These are phyloP conservation scores for Choanephora cucurbitarum DNA, from an alignment of 371 early-diverging fungal genomes.

Conservation along the genomic window DNA sequence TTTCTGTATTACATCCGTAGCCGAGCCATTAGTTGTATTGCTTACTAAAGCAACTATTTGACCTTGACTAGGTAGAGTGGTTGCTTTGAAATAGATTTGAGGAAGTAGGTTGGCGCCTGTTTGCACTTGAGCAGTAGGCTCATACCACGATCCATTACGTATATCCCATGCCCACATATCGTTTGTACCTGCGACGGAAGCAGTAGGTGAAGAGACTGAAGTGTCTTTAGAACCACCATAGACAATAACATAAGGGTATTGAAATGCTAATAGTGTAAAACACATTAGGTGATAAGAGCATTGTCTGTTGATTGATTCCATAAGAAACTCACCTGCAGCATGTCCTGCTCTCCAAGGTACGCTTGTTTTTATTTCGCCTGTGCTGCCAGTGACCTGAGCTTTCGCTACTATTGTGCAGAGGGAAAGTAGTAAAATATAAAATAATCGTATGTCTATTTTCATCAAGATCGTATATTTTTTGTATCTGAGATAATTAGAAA, in stretches of 20 bases:
- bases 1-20: slow-evolving; percentile 40
- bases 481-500: no score
- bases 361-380: slow-evolving; percentile 34
- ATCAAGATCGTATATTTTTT: not conserved
- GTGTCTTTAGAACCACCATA: slow-evolving; percentile 47
- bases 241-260: slow-evolving; percentile 41
- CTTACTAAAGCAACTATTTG: slow-evolving; percentile 39
- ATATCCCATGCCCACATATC: slow-evolving; percentile 48
- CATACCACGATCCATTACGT: slow-evolving; percentile 48
- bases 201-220: slow-evolving; percentile 9
- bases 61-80: slow-evolving; percentile 38
- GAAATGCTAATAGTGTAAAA: no score
- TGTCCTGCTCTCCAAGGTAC: slow-evolving; percentile 56
- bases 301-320: no score
- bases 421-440: not conserved
- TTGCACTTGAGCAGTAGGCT: slow-evolving; percentile 31
- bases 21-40: slow-evolving; percentile 38
- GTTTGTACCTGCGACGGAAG: slow-evolving; percentile 27
- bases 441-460: not conserved
- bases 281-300: no score
- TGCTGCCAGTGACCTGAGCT: slow-evolving; percentile 8
- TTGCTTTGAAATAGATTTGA: slow-evolving; percentile 40
- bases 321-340: slow-evolving; percentile 43
- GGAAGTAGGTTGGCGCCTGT: slow-evolving; percentile 25
- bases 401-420: not conserved